Base-by-base conservation (phyloP, 495 filamentous ascomycete species). In the Aspergillus coremiiformis region DNA sequence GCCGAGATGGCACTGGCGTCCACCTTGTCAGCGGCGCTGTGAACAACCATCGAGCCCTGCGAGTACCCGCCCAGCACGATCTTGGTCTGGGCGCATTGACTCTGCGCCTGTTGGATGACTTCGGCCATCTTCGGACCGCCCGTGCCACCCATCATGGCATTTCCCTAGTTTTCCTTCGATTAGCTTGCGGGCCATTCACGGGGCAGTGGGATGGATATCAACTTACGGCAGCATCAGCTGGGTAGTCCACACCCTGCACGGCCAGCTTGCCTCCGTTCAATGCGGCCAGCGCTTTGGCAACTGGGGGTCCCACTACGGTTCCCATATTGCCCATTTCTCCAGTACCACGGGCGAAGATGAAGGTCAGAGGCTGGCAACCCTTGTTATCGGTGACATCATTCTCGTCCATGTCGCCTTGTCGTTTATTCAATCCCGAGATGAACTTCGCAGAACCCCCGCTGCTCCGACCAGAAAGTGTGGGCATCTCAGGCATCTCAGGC, bases 61-160 rank as follows among this genome's bases (percentile, higher is more conserved):
- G 77, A 81, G 59, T 84, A 86, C 24, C 82, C 83, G 6, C 74
- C 71, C 9, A 80, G 62, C n/a, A 83, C 74, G 49, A 85, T 70
- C 62, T 82, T 79, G 43, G 80, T 83, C 32, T 73, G 67, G 1
- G 83, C 81, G 55, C 82, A 86, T 22, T 71, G 61, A n/a, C 52
- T 56, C 7, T 77, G 63, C 2, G 75, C 74, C 9, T 71, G 61
- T 27, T 69, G 63, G 23, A 79, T 75, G 30, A 77, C 69, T 1
- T 54, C 53, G 21, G 76, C 78, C 71, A 82, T 82, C 39, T 60
- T 62, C 33, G 60, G 50, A 1, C 69, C 70, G 17, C 79, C 80
- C 2, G 53, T 55, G 4, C 66, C 59, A 51, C 75, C 76, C 1
- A 77, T 61, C 0, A 69, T 62, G 4, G 57, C 66, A 43, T 83